phyloP scores from a whole-genome alignment of 805 yeast species.

The Jamesozyma jinghongensis region DNA sequence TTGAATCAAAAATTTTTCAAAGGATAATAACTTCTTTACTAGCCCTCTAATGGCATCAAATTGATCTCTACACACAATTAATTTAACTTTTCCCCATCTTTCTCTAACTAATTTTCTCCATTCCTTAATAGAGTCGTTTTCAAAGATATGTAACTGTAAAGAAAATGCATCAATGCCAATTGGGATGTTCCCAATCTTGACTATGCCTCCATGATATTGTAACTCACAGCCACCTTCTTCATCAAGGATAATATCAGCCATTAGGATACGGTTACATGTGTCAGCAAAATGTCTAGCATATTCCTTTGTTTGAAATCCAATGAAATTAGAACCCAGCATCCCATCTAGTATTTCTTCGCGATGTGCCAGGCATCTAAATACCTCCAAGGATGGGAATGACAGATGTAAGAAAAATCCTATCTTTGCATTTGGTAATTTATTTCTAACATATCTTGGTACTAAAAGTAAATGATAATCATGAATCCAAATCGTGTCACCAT shows the following conservation, averaged over 20 bases:
- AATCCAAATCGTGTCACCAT: conserved; percentile 78
- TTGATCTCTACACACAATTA: conserved; percentile 84
- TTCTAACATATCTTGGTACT: conserved; percentile 75
- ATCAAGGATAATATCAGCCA: conserved; percentile 59
- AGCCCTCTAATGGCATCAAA: conserved; percentile 81
- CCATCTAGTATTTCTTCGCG: conserved; percentile 70
- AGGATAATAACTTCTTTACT: conserved; percentile 77
- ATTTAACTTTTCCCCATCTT: conserved; percentile 60
- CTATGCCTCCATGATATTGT: conserved; percentile 47
- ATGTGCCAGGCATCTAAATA: conserved; percentile 87
- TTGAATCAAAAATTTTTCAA: conserved; percentile 61
- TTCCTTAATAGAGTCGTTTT: conserved; percentile 41
- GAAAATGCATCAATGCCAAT: conserved; percentile 75
- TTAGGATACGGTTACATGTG: conserved; percentile 73
- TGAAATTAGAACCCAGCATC: conserved; percentile 77
- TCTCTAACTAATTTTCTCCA: conserved; percentile 68
- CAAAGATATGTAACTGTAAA: conserved; percentile 39
- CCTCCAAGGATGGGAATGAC: conserved; percentile 92
- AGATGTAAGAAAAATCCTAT: conserved; percentile 91
- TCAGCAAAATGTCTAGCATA: conserved; percentile 89
- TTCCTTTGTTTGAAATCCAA: conserved; percentile 86
- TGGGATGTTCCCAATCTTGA: conserved; percentile 50
- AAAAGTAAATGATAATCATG: conserved; percentile 89
- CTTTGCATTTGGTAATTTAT: conserved; percentile 66
- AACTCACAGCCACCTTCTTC: conserved; percentile 34